A percentile compares a stretch with the other conserved stretches of the same genome.
These are phyloP conservation scores for Rehmannia glutinosa DNA, from an alignment of 257 asterid species.

Conservation along the genomic window DNA sequence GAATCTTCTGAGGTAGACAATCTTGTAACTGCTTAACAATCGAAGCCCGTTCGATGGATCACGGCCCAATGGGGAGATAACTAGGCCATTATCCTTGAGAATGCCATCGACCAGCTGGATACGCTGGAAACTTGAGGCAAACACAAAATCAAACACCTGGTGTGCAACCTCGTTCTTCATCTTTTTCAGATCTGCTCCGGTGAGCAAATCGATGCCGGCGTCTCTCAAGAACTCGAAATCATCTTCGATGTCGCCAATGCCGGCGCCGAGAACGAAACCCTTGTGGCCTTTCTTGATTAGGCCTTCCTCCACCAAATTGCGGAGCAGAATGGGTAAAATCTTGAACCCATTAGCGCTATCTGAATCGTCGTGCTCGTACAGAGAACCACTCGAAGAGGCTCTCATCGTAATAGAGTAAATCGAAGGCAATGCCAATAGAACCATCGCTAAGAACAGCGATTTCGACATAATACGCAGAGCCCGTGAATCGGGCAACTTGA, in stretches of 20 bases:
- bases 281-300: conserved; percentile 55
- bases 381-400: conserved; percentile 22
- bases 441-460: conserved; percentile 50
- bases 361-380: background rate
- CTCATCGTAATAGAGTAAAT: conserved; percentile 32
- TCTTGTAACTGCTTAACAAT: conserved; percentile 30
- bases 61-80: conserved; percentile 41
- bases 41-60: conserved; percentile 35
- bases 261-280: conserved; percentile 45
- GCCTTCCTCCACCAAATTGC: conserved; percentile 70
- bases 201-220: conserved; percentile 38
- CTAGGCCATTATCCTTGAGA: conserved; percentile 49
- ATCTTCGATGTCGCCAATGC: conserved; percentile 11
- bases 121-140: conserved; percentile 25
- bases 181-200: conserved; percentile 23
- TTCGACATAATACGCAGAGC: conserved; percentile 51
- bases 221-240: conserved; percentile 31
- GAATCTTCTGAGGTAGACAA: conserved; percentile 55
- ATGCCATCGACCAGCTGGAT: conserved; percentile 29
- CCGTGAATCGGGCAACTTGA: conserved; percentile 58
- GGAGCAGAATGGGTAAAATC: conserved; percentile 43
- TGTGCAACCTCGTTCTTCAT: conserved; percentile 15
- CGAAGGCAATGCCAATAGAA: conserved; percentile 38
- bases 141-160: conserved; percentile 55
- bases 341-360: conserved; percentile 21